Percentiles rank a stretch among this genome's conserved stretches.
These are phyloP conservation scores for Collariella sp. DNA, from an alignment of 495 filamentous ascomycete genomes.

Conservation along the genomic window DNA sequence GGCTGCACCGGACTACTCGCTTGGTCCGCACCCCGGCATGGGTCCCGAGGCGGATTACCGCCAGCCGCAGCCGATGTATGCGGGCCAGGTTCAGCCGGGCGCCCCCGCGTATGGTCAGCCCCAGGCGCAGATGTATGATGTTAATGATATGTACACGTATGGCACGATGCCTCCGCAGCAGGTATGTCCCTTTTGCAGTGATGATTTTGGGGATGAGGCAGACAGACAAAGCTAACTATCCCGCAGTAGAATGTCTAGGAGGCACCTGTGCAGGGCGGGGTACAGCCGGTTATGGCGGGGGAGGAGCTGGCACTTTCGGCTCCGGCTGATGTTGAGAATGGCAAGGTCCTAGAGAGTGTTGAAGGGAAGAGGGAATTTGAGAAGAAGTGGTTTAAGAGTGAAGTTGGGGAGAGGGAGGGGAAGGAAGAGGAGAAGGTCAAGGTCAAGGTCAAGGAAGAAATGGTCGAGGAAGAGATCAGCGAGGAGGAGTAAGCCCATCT, in stretches of 20 bases:
- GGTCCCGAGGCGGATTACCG: constrained; percentile 73
- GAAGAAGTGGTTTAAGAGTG: too few relatives aligned
- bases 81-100: constrained; percentile 62
- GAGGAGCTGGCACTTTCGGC: too few relatives aligned
- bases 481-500: too few relatives aligned
- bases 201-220: background rate
- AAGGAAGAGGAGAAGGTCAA: too few relatives aligned
- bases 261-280: background rate
- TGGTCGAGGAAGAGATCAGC: too few relatives aligned
- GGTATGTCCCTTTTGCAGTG: constrained; percentile 41
- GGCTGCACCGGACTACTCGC: constrained; percentile 59
- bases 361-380: too few relatives aligned
- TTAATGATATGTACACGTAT: constrained; percentile 83
- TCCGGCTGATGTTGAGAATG: too few relatives aligned
- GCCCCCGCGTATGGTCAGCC: constrained; percentile 65
- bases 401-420: too few relatives aligned
- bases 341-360: too few relatives aligned
- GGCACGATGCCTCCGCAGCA: constrained; percentile 75
- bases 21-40: constrained; percentile 21
- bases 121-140: constrained; percentile 62
- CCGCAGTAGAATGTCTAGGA: constrained; percentile 23
- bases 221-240: constrained; percentile 8
- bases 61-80: constrained; percentile 66
- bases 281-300: background rate
- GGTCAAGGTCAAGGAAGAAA: too few relatives aligned